Base-by-base conservation (phyloP, 140 eudicot genomes). In the Stevia rebaudiana region DNA sequence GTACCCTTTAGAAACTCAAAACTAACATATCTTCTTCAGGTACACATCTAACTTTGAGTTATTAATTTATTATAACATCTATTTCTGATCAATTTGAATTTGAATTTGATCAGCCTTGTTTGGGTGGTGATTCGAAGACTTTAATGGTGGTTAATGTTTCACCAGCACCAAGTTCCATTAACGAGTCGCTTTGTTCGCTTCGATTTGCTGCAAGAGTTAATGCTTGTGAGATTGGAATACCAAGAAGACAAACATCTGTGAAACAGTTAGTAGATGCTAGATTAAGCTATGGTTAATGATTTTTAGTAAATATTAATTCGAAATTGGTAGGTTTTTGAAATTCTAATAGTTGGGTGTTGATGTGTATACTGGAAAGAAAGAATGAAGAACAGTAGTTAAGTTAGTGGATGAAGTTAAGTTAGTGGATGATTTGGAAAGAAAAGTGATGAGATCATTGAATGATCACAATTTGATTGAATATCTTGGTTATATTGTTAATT, bases 11-110 rank as follows among this genome's bases (percentile, higher is more conserved):
- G 98, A 68, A 83, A 92, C 80, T 92, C 98, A 42, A 92, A 88
- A 69, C 89, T 92, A 17, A 92, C 98, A 16, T 92, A 92, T 77
- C 95, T 92, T 75, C 96, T 92, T 60, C 98, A 91, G 96, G 98
- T 87, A 87, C 30, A 71, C 64, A 57, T 53, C 59, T 43, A 43
- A 54, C 1, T 33, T 11, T 8, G 2, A 8, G 4, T 19, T 19
- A n/a, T n/a, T n/a, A n/a, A n/a, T n/a, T n/a, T n/a, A n/a, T n/a
- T 2, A 9, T 8, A 25, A 10, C 8, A 39, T 8, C 8, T 17
- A 13, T 40, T 67, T 52, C 17, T 50, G 31, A 23, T 12, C 39
- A 16, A 42, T 44, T 50, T 61, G 13, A 8, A 11, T 25, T 51
- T 60, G 57, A 59, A 48, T 37, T 41, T 67, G 55, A 66, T 10